Percentiles rank a stretch among this genome's conserved stretches.
These are phyloP conservation scores for Millerago galiae DNA, from an alignment of 805 yeast genomes.

Conservation along the genomic window DNA sequence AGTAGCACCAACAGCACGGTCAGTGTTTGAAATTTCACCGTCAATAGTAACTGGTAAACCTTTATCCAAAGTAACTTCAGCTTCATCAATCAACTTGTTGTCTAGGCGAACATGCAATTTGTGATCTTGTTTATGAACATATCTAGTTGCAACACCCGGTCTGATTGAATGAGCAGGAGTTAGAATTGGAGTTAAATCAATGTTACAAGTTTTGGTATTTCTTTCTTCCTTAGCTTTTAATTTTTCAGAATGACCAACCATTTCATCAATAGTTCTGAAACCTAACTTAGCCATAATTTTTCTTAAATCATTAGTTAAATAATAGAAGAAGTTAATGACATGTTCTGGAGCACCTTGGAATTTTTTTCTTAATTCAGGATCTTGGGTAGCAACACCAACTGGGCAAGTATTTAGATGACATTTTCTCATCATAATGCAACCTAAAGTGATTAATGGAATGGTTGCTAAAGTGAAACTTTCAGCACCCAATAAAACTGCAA, in stretches of 20 bases:
- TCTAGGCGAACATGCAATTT: conserved; percentile 88
- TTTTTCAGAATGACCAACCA: conserved; percentile 96
- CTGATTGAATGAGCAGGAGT: conserved; percentile 96
- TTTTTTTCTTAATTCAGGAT: conserved; percentile 86
- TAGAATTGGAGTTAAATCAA: conserved; percentile 86
- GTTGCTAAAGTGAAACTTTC: conserved; percentile 99
- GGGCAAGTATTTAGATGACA: conserved; percentile 94
- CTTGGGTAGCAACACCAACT: conserved; percentile 98
- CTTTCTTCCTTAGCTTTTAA: conserved; percentile 81
- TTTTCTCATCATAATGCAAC: conserved; percentile 94
- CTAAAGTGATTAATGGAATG: conserved; percentile 93
- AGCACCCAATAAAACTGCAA: conserved; percentile 94
- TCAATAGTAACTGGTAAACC: conserved; percentile 96
- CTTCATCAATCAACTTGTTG: conserved; percentile 92
- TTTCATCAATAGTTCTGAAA: conserved; percentile 91
- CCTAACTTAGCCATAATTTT: conserved; percentile 92
- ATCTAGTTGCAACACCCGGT: conserved; percentile 94
- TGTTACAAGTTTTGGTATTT: conserved; percentile 83
- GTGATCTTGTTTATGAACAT: conserved; percentile 91
- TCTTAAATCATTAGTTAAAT: conserved; percentile 87
- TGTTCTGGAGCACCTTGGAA: conserved; percentile 97
- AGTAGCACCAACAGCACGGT: conserved; percentile 93
- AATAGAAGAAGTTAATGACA: conserved; percentile 95
- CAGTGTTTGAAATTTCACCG: conserved; percentile 90
- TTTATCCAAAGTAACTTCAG: conserved; percentile 89